These are phyloP conservation scores for Hericium coralloides DNA, from an alignment of 768 basidiomycete species.

Conservation along the genomic window DNA sequence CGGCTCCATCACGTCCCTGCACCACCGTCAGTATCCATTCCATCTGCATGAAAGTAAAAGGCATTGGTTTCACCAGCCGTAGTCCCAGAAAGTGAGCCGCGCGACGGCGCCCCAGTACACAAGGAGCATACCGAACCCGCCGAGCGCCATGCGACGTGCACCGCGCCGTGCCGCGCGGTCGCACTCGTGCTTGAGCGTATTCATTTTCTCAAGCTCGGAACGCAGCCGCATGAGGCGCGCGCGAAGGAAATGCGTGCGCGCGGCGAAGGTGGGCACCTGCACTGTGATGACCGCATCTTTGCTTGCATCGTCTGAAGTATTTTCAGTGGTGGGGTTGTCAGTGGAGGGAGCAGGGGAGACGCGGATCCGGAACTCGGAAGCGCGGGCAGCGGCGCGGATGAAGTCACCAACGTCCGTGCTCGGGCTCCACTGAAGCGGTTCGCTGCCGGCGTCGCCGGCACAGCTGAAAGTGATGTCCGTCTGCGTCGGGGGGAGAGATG, in stretches of 20 bases:
- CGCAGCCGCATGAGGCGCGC: conserved; percentile 35
- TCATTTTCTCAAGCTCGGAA: conserved; percentile 38
- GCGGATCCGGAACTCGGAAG: conserved; percentile 43
- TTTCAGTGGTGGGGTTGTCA: background rate
- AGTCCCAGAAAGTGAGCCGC: conserved; percentile 58
- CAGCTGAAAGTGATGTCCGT: conserved; percentile 37
- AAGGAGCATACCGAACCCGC: conserved; percentile 49
- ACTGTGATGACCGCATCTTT: conserved; percentile 32
- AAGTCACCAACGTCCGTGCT: conserved; percentile 61
- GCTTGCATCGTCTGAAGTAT: background rate
- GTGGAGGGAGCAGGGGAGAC: conserved; percentile 12
- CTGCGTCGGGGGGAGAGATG: conserved; percentile 29
- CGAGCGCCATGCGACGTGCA: conserved; percentile 46
- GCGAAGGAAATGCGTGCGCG: conserved; percentile 50
- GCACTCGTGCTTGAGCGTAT: conserved; percentile 43
- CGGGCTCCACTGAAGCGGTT: conserved; percentile 48
- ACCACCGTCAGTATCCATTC: background rate
- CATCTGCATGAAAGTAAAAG: background rate
- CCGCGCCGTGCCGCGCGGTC: conserved; percentile 49
- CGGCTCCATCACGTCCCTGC: conserved; percentile 61
- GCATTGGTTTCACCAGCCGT: conserved; percentile 32
- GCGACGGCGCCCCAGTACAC: conserved; percentile 59
- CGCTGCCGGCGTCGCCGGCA: conserved; percentile 14
- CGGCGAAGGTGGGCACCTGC: conserved; percentile 53
- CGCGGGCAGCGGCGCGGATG: conserved; percentile 49